Evolutionary conservation across 179 eudicot genomes (phyloP).

Genomic region (Kewa caespitosa): DNA sequence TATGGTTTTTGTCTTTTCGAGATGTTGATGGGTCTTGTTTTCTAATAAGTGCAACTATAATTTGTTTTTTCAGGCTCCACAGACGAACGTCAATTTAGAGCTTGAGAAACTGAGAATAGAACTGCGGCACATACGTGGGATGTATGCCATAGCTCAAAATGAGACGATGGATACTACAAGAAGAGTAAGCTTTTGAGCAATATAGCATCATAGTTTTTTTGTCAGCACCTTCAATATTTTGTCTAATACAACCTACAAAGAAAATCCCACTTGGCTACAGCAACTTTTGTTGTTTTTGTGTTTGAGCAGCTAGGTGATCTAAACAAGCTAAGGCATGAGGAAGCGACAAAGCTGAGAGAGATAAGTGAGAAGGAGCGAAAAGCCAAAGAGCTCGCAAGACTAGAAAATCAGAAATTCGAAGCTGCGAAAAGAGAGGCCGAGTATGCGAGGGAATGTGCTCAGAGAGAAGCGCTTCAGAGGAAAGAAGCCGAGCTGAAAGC

Average conservation of each 20-base stretch:
- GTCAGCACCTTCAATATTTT: too few species aligned
- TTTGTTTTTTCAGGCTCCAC: constrained; percentile 15
- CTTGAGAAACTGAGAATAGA: constrained; percentile 77
- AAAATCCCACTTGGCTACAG: neutral
- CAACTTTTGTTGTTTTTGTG: constrained; percentile 8
- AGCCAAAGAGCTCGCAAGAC: constrained; percentile 60
- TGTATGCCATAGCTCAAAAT: constrained; percentile 78
- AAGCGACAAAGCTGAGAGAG: constrained; percentile 54
- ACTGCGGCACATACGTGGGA: constrained; percentile 67
- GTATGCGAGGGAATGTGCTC: constrained; percentile 46
- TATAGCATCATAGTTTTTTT: too few species aligned
- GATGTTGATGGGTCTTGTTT: too few species aligned
- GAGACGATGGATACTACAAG: constrained; percentile 74
- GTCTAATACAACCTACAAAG: neutral
- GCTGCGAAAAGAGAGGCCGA: constrained; percentile 63
- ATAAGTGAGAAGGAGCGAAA: constrained; percentile 53
- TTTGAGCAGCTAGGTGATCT: constrained; percentile 60
- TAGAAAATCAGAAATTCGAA: constrained; percentile 58
- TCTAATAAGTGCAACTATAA: too few species aligned
- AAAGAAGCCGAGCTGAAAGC: constrained; percentile 66
- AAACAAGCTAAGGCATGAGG: constrained; percentile 54
- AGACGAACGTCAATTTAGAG: constrained; percentile 54
- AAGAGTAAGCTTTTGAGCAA: constrained; percentile 43
- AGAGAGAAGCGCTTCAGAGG: constrained; percentile 61
- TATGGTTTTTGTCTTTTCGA: too few species aligned